These are phyloP conservation scores for Tephrocybe rancida DNA, from an alignment of 768 basidiomycete species.

Conservation along the genomic window DNA sequence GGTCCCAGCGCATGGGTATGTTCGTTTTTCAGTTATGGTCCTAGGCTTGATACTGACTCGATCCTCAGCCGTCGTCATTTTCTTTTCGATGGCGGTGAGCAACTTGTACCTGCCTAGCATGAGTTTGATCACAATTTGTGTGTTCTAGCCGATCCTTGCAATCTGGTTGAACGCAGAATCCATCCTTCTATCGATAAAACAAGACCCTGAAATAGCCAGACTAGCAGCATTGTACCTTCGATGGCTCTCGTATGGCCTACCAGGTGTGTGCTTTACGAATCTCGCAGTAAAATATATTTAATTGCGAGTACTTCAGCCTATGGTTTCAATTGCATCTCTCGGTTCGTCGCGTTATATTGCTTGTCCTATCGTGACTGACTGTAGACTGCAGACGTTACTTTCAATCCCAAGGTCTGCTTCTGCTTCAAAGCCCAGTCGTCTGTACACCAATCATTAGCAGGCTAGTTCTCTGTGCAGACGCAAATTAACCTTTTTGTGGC, in stretches of 20 bases:
- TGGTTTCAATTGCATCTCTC: neutral
- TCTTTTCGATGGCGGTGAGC: constrained; percentile 53
- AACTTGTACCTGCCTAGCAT: constrained; percentile 20
- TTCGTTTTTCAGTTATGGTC: constrained; percentile 8
- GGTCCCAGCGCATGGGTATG: constrained; percentile 86
- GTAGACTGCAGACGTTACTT: neutral
- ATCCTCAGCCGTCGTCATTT: constrained; percentile 58
- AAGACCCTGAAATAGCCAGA: constrained; percentile 80
- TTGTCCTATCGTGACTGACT: neutral
- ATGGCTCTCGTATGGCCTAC: constrained; percentile 74
- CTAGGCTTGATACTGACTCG: neutral
- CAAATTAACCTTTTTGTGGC: constrained; percentile 74
- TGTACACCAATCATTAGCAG: constrained; percentile 26
- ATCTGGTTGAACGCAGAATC: constrained; percentile 83
- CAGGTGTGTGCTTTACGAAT: constrained; percentile 38
- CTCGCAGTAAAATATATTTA: neutral
- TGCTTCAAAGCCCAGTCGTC: neutral
- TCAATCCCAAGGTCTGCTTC: constrained; percentile 1
- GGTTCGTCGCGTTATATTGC: neutral
- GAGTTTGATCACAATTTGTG: constrained; percentile 10
- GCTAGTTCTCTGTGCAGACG: constrained; percentile 84
- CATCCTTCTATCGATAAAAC: constrained; percentile 70
- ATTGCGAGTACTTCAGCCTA: neutral
- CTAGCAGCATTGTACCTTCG: constrained; percentile 75
- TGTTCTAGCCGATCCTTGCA: constrained; percentile 47